Evolutionary conservation across 805 yeast species (phyloP).

Genomic region (Candida suzukii): DNA sequence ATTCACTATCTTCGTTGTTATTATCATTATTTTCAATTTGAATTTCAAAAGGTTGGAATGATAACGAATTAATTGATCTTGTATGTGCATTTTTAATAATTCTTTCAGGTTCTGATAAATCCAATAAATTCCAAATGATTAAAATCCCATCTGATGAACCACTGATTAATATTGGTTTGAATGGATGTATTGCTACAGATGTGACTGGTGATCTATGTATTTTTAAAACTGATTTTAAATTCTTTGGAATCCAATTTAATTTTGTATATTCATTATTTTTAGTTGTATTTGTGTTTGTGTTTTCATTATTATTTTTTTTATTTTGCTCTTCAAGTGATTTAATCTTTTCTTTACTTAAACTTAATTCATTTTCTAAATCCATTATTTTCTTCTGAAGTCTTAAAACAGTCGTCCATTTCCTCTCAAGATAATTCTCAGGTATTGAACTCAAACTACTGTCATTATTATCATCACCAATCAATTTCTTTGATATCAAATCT

Average conservation of each 20-base stretch:
- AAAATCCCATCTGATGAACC: slow-evolving; percentile 71
- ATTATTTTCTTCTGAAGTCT: slow-evolving; percentile 68
- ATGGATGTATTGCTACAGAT: slow-evolving; percentile 66
- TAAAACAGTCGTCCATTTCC: slow-evolving; percentile 84
- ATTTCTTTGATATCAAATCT: slow-evolving; percentile 1
- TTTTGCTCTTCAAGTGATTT: not conserved
- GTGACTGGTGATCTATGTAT: slow-evolving; percentile 59
- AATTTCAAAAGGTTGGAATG: slow-evolving; percentile 43
- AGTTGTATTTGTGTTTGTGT: not conserved
- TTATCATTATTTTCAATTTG: slow-evolving; percentile 1
- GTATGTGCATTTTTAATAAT: slow-evolving; percentile 67
- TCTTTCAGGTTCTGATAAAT: slow-evolving; percentile 51
- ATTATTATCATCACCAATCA: no score
- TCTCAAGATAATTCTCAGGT: slow-evolving; percentile 40
- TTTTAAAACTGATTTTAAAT: slow-evolving; percentile 34
- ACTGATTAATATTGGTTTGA: slow-evolving; percentile 54
- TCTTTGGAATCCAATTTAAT: slow-evolving; percentile 58
- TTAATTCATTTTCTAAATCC: slow-evolving; percentile 58
- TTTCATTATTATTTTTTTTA: not conserved
- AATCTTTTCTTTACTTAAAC: not conserved
- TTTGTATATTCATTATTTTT: slow-evolving; percentile 17
- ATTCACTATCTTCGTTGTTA: not conserved
- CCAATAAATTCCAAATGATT: slow-evolving; percentile 63
- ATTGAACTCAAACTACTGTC: no score
- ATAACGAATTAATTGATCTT: slow-evolving; percentile 52